Evolutionary conservation across 2,329 filamentous ascomycete species (phyloP).

Genomic region (Arthrinium phaeospermum): DNA sequence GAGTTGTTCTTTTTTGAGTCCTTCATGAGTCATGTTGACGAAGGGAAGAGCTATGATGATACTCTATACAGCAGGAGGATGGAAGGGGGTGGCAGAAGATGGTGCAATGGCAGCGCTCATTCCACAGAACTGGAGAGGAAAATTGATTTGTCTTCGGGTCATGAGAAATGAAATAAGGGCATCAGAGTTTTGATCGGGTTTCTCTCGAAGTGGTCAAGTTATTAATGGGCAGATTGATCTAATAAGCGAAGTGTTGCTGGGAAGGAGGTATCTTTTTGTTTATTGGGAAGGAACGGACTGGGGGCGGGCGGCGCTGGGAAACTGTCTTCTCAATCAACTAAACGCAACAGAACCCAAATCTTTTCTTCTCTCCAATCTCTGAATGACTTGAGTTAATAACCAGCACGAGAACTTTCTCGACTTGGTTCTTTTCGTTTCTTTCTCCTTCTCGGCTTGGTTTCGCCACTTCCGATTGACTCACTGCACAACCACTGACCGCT

Average conservation of each 20-base stretch:
- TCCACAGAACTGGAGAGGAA: background rate
- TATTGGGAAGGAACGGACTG: background rate
- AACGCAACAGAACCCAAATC: background rate
- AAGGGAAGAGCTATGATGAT: background rate
- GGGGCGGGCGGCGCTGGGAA: background rate
- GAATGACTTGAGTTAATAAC: background rate
- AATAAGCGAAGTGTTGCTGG: background rate
- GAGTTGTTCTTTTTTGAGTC: background rate
- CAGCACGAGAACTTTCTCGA: background rate
- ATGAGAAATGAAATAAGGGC: background rate
- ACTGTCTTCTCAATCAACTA: background rate
- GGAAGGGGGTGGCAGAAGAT: background rate
- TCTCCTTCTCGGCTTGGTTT: background rate
- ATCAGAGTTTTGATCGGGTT: background rate
- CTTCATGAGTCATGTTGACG: background rate
- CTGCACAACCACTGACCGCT: background rate
- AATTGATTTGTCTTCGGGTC: background rate
- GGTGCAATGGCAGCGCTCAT: background rate
- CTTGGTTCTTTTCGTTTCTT: background rate
- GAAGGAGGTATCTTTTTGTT: too few relatives aligned
- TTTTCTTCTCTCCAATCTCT: background rate
- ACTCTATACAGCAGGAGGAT: background rate
- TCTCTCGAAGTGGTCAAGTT: background rate
- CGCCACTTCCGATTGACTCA: background rate
- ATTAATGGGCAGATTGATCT: background rate